Conservation (phyloP, 2,329 filamentous ascomycete species). For the Penicillium sp. region DNA sequence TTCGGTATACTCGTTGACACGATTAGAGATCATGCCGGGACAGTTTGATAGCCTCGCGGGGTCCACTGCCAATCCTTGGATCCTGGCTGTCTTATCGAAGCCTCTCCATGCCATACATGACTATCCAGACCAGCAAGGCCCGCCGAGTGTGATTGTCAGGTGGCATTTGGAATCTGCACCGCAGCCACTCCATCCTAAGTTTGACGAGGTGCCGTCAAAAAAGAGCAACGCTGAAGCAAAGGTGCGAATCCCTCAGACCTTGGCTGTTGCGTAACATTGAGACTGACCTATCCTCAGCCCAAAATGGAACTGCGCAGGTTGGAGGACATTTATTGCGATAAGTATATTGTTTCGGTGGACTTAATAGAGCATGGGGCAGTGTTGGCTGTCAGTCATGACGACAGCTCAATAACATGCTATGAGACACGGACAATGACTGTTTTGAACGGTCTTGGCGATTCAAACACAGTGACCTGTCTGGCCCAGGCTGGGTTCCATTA, state of each 20-base stretch:
- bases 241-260: constrained; percentile 20
- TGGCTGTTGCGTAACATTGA: constrained; percentile 6
- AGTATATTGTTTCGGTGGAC: constrained; percentile 67
- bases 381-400: constrained; percentile 70
- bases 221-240: constrained; percentile 53
- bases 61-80: constrained; percentile 58
- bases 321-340: constrained; percentile 66
- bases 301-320: constrained; percentile 59
- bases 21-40: constrained; percentile 69
- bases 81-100: constrained; percentile 71
- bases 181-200: constrained; percentile 69
- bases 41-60: constrained; percentile 56
- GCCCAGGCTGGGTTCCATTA: constrained; percentile 77
- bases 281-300: constrained; percentile 34
- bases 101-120: constrained; percentile 50
- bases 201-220: constrained; percentile 70
- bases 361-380: constrained; percentile 68
- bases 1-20: constrained; percentile 62
- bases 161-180: constrained; percentile 72
- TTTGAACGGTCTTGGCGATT: constrained; percentile 62
- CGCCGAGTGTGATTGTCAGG: constrained; percentile 72
- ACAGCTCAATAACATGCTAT: constrained; percentile 77
- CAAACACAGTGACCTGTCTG: constrained; percentile 65
- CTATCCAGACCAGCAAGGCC: constrained; percentile 60
- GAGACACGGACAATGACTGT: constrained; percentile 71